phyloP scores from a whole-genome alignment of 2,329 filamentous ascomycete genomes.

The Davidsoniella eucalypti region DNA sequence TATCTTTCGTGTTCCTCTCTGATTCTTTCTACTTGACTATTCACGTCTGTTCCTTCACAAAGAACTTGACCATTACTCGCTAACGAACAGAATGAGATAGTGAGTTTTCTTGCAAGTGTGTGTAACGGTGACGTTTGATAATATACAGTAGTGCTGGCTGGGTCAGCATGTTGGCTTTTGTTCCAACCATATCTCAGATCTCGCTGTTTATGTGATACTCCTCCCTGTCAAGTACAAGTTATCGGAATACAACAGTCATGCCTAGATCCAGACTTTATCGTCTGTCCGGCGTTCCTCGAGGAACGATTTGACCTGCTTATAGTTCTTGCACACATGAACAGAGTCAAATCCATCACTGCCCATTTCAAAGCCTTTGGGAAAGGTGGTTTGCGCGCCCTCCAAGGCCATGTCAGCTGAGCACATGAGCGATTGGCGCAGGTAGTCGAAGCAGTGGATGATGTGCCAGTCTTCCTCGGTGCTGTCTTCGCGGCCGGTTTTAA shows the following conservation, averaged over 20 bases:
- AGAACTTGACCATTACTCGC: no score
- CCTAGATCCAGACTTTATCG: conserved; percentile 23
- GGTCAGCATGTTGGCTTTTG: no score
- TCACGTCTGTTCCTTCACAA: no score
- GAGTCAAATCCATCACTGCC: conserved; percentile 29
- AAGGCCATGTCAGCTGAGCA: conserved; percentile 29
- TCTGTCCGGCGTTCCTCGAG: conserved; percentile 21
- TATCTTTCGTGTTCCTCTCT: no score
- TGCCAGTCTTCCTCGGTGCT: conserved; percentile 18
- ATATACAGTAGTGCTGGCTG: no score
- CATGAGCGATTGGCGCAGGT: conserved; percentile 30
- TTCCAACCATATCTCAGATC: no score
- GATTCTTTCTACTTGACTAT: no score
- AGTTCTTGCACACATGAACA: conserved; percentile 26
- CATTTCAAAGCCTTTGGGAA: conserved; percentile 20
- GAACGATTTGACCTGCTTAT: conserved; percentile 20
- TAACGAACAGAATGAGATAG: no score
- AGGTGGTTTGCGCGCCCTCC: conserved; percentile 26
- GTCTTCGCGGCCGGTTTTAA: conserved; percentile 11
- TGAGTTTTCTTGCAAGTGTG: no score
- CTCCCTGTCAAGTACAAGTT: no score
- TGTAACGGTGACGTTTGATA: no score
- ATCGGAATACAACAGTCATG: not conserved
- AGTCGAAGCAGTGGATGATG: conserved; percentile 33
- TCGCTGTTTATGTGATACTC: no score